Conservation (phyloP, 2,329 filamentous ascomycete genomes). For the Aspergillus quadrilineatus region DNA sequence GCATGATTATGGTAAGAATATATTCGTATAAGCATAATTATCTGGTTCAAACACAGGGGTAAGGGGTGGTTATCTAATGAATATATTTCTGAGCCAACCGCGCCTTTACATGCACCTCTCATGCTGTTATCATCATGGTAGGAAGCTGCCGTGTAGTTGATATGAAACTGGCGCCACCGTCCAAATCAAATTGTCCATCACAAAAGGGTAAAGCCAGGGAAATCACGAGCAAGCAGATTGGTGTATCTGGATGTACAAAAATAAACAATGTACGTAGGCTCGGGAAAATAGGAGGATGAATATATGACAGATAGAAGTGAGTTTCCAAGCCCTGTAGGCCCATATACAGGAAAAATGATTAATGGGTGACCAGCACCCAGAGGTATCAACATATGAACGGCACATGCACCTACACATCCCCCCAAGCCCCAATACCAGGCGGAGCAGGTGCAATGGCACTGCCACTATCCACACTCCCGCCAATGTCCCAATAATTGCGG, state of each 20-base stretch:
- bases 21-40: too few relatives aligned
- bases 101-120: neutral
- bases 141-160: neutral
- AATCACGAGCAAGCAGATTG: neutral
- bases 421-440: conserved; percentile 74
- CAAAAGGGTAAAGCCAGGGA: neutral
- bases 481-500: conserved; percentile 90
- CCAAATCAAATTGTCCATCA: too few relatives aligned
- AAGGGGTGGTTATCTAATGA: neutral
- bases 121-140: neutral
- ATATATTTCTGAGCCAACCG: neutral
- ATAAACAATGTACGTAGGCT: neutral
- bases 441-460: conserved; percentile 68
- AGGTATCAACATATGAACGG: neutral
- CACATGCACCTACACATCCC: conserved; percentile 49
- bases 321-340: neutral
- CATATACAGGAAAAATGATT: neutral
- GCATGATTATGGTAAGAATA: too few relatives aligned
- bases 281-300: neutral
- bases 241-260: neutral
- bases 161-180: neutral
- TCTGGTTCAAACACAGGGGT: neutral
- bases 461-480: conserved; percentile 74
- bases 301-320: neutral
- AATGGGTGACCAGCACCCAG: conserved; percentile 18